Conservation (phyloP, 495 filamentous ascomycete species). For the Hypoxylon perforatum region DNA sequence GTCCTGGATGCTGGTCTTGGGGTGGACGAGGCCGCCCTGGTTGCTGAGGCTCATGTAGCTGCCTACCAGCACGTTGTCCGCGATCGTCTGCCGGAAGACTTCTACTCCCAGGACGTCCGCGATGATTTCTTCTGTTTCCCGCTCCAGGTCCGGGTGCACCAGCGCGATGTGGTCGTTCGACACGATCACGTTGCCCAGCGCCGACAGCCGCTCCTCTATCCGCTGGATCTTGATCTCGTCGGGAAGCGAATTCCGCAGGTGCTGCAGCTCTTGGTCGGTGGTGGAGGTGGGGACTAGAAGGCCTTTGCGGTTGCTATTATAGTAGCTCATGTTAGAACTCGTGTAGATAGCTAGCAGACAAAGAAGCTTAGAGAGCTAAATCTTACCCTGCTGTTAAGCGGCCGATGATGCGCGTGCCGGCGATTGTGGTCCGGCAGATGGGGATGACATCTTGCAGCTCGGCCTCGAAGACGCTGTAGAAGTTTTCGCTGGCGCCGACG, state of each 20-base stretch:
- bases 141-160: conserved; percentile 95
- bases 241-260: conserved; percentile 92
- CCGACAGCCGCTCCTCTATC: conserved; percentile 96
- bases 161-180: conserved; percentile 96
- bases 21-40: conserved; percentile 96
- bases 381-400: conserved; percentile 92
- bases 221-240: conserved; percentile 89
- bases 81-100: conserved; percentile 97
- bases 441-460: conserved; percentile 98
- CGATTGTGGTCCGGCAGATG: conserved; percentile 97
- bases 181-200: conserved; percentile 96
- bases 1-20: conserved; percentile 94
- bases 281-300: conserved; percentile 95
- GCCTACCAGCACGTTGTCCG: conserved; percentile 95
- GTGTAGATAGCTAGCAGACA: conserved; percentile 3
- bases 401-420: conserved; percentile 94
- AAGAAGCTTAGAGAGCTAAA: neutral
- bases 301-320: conserved; percentile 86
- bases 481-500: conserved; percentile 95
- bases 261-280: conserved; percentile 97
- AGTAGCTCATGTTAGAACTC: conserved; percentile 18
- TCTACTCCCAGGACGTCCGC: conserved; percentile 97
- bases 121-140: conserved; percentile 95
- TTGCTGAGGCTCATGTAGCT: conserved; percentile 97
- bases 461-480: conserved; percentile 96